Base-by-base conservation (phyloP, 1,139 yeast species). In the Saccharomycopsis hybrid region DNA sequence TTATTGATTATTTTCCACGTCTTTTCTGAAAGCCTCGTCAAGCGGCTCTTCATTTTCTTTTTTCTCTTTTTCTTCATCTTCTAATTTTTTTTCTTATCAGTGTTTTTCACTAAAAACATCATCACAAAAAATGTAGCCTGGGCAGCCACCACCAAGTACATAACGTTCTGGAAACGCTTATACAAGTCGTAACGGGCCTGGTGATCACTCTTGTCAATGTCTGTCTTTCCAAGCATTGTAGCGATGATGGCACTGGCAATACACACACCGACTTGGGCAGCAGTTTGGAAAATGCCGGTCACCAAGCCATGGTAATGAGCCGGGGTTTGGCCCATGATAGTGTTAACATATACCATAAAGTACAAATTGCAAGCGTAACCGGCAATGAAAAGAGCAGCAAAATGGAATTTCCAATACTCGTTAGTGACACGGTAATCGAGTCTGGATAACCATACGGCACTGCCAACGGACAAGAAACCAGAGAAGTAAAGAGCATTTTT, bases 261-360 rank as follows among this genome's bases (percentile, higher is more conserved):
- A 38, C 55, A 50, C 1, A 45, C 52, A 49, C 54, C 54, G 39
- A 47, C 53, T 55, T 67, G 71, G 1, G 62, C 62, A 32, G 56
- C 51, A 0, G 69, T 60, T 48, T 59, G 62, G 49, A 58, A 60
- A 28, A 66, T 58, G 4, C 68, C 71, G 24, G 59, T 54, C 4
- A 66, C 65, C 5, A 59, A 55, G 2, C 69, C 69, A 49, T 67
- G 70, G 32, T 64, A 56, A 46, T 64, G 64, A 7, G 59, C 41
- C 4, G 70, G 70, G 4, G 70, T 64, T n/a, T 57, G 43, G 2
- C 56, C 49, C 38, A 64, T 53, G 4, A 64, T 56, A 3, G 58
- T 57, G 36, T 56, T 57, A 25, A 57, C 41, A 41, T 55, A 57
- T 3, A 57, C 56, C 32, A 59, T 48, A 52, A 57, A 52, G 45